phyloP scores from a whole-genome alignment of 441 rosid genomes.

The Mallotus repandus region DNA sequence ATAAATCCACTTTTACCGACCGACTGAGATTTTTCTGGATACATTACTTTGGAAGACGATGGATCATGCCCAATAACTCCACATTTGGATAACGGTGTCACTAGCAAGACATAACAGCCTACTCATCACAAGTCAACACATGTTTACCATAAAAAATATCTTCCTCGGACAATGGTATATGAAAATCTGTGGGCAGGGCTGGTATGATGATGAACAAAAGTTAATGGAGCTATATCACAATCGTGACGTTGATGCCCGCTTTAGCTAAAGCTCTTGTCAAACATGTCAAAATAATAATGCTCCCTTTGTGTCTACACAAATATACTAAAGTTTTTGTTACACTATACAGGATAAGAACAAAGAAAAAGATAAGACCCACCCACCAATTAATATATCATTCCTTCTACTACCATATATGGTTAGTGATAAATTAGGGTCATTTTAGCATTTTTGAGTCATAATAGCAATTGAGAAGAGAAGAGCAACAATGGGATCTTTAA shows the following conservation, averaged over 20 bases:
- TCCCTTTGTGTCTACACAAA: not conserved
- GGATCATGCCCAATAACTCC: not conserved
- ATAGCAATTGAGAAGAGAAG: not conserved
- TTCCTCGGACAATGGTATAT: not conserved
- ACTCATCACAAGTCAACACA: too few species aligned
- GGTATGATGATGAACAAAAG: constrained; percentile 23
- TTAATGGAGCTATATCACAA: constrained; percentile 6
- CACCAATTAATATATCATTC: not conserved
- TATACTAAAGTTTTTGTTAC: not conserved
- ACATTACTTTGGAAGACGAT: too few species aligned
- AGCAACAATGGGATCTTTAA: constrained; percentile 69
- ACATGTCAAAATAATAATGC: not conserved
- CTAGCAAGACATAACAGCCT: not conserved
- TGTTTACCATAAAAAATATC: not conserved
- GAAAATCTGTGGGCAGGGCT: constrained; percentile 32
- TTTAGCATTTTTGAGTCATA: not conserved
- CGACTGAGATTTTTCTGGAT: too few species aligned
- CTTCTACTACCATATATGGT: too few species aligned
- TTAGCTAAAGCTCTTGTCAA: not conserved
- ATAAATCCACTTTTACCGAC: too few species aligned
- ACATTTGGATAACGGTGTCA: not conserved
- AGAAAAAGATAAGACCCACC: constrained; percentile 22
- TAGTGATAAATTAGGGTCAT: too few species aligned
- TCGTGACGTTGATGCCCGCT: not conserved
- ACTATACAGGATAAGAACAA: constrained; percentile 32